phyloP scores from a whole-genome alignment of 2,329 filamentous ascomycete species.

The Coniochaeta sp. region DNA sequence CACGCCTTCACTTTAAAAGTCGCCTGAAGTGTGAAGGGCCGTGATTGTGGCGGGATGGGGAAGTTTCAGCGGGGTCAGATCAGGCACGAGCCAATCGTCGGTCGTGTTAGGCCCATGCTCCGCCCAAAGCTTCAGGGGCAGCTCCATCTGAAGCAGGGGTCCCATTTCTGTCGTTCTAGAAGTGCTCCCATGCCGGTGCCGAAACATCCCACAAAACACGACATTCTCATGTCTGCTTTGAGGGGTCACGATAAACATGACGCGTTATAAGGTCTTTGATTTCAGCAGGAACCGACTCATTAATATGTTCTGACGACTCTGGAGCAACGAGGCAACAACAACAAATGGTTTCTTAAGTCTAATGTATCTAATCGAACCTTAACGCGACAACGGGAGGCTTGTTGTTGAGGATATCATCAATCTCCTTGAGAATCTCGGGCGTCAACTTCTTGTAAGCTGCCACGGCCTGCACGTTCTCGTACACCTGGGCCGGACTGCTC shows the following conservation, averaged over 20 bases:
- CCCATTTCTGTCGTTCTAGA: background rate
- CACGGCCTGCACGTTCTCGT: constrained; percentile 50
- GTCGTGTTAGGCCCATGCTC: background rate
- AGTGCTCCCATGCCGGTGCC: background rate
- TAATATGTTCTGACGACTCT: too few relatives aligned
- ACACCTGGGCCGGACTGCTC: constrained; percentile 49
- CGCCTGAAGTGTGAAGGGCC: background rate
- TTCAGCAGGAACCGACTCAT: too few relatives aligned
- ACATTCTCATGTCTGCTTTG: background rate
- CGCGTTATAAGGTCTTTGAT: background rate
- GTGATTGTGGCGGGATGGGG: background rate
- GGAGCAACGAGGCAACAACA: too few relatives aligned
- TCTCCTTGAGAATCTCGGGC: constrained; percentile 49
- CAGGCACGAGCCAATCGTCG: background rate
- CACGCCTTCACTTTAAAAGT: background rate
- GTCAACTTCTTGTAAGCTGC: constrained; percentile 47
- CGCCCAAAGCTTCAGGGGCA: background rate
- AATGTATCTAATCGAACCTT: constrained; percentile 20
- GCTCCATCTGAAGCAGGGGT: background rate
- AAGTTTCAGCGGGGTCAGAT: background rate
- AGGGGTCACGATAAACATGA: background rate
- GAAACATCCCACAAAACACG: background rate
- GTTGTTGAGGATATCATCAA: constrained; percentile 51
- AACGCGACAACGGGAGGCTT: constrained; percentile 38
- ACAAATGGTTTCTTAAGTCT: background rate